These are phyloP conservation scores for Hypocreales sp. DNA, from an alignment of 2,329 filamentous ascomycete species.

Conservation along the genomic window DNA sequence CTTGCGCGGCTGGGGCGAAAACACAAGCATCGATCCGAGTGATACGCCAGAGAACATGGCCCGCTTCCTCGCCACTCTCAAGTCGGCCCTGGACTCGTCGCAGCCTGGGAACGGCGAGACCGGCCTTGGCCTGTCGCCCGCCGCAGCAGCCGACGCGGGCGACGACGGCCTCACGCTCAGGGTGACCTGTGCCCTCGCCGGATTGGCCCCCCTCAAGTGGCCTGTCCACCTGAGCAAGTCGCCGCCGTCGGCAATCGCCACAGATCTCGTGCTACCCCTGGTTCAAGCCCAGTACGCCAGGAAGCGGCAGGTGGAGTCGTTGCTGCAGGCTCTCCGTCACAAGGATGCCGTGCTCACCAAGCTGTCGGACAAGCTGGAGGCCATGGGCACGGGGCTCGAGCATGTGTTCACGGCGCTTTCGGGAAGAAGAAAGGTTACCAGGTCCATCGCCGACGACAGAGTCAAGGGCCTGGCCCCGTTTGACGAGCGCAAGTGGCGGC, in stretches of 20 bases:
- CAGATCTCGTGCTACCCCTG: constrained; percentile 35
- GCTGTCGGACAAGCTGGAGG: constrained; percentile 37
- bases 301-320: constrained; percentile 23
- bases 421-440: constrained; percentile 28
- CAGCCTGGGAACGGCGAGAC: constrained; percentile 26
- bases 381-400: constrained; percentile 33
- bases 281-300: constrained; percentile 28
- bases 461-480: constrained; percentile 38
- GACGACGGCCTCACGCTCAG: constrained; percentile 32
- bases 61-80: constrained; percentile 50
- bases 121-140: constrained; percentile 25
- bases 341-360: constrained; percentile 36
- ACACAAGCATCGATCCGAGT: constrained; percentile 59
- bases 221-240: constrained; percentile 38
- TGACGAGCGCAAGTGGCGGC: constrained; percentile 21
- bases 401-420: constrained; percentile 35
- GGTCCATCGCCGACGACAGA: constrained; percentile 27
- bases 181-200: constrained; percentile 47
- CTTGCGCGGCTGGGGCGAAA: constrained; percentile 42
- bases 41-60: constrained; percentile 51
- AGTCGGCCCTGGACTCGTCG: constrained; percentile 31
- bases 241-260: constrained; percentile 24
- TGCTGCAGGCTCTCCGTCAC: constrained; percentile 26
- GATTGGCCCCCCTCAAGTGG: constrained; percentile 50
- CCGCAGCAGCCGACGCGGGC: constrained; percentile 14